Evolutionary conservation across 345 rosid genomes (phyloP).

Genomic region (Bretschneidera sinensis): DNA sequence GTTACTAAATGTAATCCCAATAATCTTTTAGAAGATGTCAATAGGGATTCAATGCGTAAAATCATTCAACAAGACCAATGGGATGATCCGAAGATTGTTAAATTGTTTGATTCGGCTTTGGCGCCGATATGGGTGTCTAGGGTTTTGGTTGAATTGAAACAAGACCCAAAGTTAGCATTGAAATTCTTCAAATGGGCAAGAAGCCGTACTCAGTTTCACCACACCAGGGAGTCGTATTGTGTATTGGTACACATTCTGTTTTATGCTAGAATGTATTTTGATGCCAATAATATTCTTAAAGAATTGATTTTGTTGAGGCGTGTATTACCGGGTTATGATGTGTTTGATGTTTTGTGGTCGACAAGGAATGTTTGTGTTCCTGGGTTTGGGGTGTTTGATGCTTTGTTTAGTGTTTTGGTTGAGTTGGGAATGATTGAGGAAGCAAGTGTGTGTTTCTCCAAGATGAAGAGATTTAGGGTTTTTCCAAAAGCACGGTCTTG

Average conservation of each 20-base stretch:
- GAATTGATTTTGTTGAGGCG: conserved; percentile 34
- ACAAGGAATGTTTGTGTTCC: conserved; percentile 50
- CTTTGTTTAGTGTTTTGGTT: conserved; percentile 59
- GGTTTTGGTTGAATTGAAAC: conserved; percentile 42
- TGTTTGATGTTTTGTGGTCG: conserved; percentile 62
- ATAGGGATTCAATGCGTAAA: conserved; percentile 33
- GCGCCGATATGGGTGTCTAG: conserved; percentile 49
- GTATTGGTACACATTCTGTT: conserved; percentile 53
- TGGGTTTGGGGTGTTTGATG: conserved; percentile 72
- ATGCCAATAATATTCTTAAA: conserved; percentile 44
- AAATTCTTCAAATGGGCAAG: conserved; percentile 63
- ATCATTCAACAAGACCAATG: conserved; percentile 37
- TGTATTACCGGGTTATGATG: conserved; percentile 31
- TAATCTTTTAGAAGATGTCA: conserved; percentile 13
- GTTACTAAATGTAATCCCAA: conserved; percentile 21
- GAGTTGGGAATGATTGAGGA: conserved; percentile 61
- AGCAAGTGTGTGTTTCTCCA: conserved; percentile 45
- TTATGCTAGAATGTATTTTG: conserved; percentile 47
- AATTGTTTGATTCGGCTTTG: conserved; percentile 28
- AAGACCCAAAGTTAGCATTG: conserved; percentile 49
- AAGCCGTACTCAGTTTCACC: conserved; percentile 36
- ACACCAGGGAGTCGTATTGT: conserved; percentile 43
- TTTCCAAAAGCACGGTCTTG: conserved; percentile 66
- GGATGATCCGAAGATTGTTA: conserved; percentile 36
- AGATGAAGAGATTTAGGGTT: conserved; percentile 50